Conservation (phyloP, 2,329 filamentous ascomycete species). For the Bimuria novae-zelandiae region DNA sequence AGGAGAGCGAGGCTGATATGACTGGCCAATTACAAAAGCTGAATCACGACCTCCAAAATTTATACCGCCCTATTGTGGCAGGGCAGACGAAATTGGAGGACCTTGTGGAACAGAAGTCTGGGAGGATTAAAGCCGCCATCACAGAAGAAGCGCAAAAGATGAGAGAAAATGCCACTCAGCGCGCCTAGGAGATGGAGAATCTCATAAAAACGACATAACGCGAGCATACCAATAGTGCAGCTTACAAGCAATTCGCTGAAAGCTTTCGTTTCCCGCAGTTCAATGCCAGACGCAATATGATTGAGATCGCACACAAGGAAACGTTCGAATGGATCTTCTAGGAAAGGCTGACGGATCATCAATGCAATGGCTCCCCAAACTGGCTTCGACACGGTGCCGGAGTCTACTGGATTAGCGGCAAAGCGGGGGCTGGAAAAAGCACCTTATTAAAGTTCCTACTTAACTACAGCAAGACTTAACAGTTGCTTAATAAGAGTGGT, state of each 20-base stretch:
- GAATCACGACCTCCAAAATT: background rate
- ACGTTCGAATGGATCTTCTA: conserved; percentile 1
- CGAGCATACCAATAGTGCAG: background rate
- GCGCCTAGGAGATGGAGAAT: background rate
- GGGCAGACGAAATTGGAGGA: background rate
- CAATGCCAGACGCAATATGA: background rate
- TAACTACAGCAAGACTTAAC: background rate
- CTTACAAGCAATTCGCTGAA: background rate
- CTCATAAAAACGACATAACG: background rate
- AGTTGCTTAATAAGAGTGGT: background rate
- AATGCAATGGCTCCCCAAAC: background rate
- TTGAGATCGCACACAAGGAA: background rate
- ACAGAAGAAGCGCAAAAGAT: background rate
- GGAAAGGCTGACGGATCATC: background rate
- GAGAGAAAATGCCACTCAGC: background rate
- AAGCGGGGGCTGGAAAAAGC: conserved; percentile 41
- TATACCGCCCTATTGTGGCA: background rate
- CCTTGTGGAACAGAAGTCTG: background rate
- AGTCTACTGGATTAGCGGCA: conserved; percentile 49
- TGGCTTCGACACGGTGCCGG: background rate
- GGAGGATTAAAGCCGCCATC: background rate
- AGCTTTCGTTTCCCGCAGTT: background rate
- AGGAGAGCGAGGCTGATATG: background rate
- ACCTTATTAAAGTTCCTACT: conserved; percentile 40
- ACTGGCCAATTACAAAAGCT: background rate